Evolutionary conservation across 75 land plant species (phyloP).

Genomic region (Azolla pinnata): DNA sequence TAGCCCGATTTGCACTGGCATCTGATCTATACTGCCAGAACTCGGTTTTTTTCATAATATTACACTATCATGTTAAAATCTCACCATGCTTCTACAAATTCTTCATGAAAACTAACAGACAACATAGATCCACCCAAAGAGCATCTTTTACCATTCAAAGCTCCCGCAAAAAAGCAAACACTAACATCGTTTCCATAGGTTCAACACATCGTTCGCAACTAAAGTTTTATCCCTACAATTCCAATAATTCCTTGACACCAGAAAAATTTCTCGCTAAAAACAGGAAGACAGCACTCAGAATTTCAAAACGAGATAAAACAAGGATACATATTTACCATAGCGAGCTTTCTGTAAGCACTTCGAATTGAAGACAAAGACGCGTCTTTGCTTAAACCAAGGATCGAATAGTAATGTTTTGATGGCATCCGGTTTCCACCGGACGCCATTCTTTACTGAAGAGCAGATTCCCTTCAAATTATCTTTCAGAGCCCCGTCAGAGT

Average conservation of each 20-base stretch:
- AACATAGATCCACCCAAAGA: too few species aligned
- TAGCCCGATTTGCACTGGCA: too few species aligned
- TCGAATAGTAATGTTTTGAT: slow-evolving; percentile 20
- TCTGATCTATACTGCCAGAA: too few species aligned
- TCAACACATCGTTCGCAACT: not conserved
- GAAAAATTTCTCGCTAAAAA: not conserved
- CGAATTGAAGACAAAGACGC: slow-evolving; percentile 37
- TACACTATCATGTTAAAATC: too few species aligned
- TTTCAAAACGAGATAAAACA: not conserved
- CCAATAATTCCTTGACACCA: too few species aligned
- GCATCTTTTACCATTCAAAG: not conserved
- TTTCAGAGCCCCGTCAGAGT: too few species aligned
- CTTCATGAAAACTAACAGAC: too few species aligned
- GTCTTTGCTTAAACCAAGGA: slow-evolving; percentile 30
- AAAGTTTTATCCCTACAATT: not conserved
- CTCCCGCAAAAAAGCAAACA: not conserved
- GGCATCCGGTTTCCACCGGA: too few species aligned
- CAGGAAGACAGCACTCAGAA: not conserved
- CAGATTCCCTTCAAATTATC: too few species aligned
- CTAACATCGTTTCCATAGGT: not conserved
- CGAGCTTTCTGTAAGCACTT: slow-evolving; percentile 43
- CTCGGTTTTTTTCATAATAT: too few species aligned
- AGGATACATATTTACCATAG: slow-evolving; percentile 31
- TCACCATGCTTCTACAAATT: too few species aligned
- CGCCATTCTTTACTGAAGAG: too few species aligned